Conservation (phyloP, 805 yeast species). For the Starmerella gropengiesseri region DNA sequence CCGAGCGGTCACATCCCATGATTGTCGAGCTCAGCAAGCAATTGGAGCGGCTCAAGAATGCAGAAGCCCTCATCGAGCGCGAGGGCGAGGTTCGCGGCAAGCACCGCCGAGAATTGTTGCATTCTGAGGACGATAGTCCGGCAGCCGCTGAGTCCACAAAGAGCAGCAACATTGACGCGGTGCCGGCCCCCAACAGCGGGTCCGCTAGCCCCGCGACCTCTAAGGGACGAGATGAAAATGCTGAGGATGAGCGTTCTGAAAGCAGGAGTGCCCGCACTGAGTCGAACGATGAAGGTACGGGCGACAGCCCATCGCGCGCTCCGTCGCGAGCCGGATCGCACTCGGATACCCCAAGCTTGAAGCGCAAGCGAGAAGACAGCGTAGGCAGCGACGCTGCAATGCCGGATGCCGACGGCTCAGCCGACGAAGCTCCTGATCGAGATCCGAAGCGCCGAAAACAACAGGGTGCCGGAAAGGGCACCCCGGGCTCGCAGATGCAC, state of each 20-base stretch:
- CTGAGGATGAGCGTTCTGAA: not conserved
- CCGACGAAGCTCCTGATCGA: not conserved
- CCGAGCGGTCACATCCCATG: slow-evolving; percentile 22
- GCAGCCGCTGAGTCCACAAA: not conserved
- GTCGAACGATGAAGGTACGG: no score
- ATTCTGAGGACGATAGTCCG: no score
- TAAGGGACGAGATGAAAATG: not conserved
- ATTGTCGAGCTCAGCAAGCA: slow-evolving; percentile 20
- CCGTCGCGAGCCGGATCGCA: no score
- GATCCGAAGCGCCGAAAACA: not conserved
- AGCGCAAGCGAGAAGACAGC: no score
- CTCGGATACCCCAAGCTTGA: no score
- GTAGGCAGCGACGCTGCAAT: not conserved
- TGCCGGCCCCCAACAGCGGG: not conserved
- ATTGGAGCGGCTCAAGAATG: slow-evolving; percentile 20
- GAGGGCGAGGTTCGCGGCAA: slow-evolving; percentile 15
- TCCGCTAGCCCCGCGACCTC: not conserved
- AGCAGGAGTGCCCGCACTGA: no score
- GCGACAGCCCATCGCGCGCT: no score
- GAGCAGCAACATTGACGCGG: not conserved
- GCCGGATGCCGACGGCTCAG: not conserved
- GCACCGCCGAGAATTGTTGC: not conserved
- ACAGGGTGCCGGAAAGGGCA: not conserved
- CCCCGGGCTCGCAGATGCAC: not conserved
- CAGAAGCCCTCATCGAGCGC: slow-evolving; percentile 20